Percentiles rank a stretch among this genome's conserved stretches.
Evolutionary conservation across 2,329 filamentous ascomycete species (phyloP).

Genomic region (Ilyonectria mors-panacis): DNA sequence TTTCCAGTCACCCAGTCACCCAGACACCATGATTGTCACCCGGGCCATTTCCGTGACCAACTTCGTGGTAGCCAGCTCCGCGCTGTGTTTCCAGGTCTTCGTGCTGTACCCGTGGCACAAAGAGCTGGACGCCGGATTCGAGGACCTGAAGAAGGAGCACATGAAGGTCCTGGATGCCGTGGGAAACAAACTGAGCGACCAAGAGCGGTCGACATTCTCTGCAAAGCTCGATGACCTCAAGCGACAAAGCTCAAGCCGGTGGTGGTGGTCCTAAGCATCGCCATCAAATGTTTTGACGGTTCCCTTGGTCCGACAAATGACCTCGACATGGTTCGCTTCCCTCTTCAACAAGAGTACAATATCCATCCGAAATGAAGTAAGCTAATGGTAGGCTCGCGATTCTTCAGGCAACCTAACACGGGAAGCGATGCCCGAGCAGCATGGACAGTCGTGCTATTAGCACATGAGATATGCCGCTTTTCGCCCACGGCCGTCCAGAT

Average conservation of each 20-base stretch:
- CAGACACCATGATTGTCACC: conserved; percentile 43
- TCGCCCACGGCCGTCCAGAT: not conserved
- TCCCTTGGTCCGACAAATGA: conserved; percentile 2
- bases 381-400: conserved; percentile 5
- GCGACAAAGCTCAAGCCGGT: conserved; percentile 28
- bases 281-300: not conserved
- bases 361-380: not conserved
- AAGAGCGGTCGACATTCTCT: conserved; percentile 18
- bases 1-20: conserved; percentile 4
- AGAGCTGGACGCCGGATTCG: conserved; percentile 73
- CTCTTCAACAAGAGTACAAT: not conserved
- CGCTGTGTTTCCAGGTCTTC: conserved; percentile 77
- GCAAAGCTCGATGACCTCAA: conserved; percentile 32
- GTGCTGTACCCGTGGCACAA: conserved; percentile 81
- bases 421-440: not conserved
- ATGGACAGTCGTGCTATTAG: not conserved
- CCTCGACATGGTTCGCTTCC: conserved; percentile 12
- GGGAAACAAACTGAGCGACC: conserved; percentile 41
- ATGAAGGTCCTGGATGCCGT: conserved; percentile 47
- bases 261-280: conserved; percentile 33
- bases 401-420: conserved; percentile 2
- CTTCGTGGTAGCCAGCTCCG: conserved; percentile 76
- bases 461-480: not conserved
- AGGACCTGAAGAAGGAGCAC: conserved; percentile 47
- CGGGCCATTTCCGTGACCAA: conserved; percentile 56